Evolutionary conservation across 2,329 filamentous ascomycete species (phyloP), one percentile per base, ranked within the genome.

Genomic region (Arthrinium phaeospermum): DNA sequence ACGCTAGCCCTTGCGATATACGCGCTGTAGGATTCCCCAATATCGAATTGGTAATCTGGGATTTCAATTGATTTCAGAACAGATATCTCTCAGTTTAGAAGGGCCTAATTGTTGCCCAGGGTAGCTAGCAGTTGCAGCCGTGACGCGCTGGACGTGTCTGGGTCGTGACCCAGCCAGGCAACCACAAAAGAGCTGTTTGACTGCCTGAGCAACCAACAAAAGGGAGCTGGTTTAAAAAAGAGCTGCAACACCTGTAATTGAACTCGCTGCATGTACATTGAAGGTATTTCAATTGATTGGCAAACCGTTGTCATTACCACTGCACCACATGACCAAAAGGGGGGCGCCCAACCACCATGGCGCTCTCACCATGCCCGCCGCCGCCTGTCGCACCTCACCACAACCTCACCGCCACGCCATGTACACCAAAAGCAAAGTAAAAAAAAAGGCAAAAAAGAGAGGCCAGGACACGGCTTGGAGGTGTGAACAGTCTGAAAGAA

Each of bases 401-500:
- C n/a, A 24, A 34, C 24, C 41, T 19, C 41, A 10, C 46, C 10
- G 19, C n/a, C 37, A 19, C 41, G 19, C 41, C 67, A 30, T 30
- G 1, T n/a, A 19, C n/a, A 34, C 41, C 16, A 8, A 10, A 27
- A 24, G 13, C 13, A n/a, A 46, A 0, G 30, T 13, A 19, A 10
- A 10, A 30, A 47, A 68, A 12, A 19, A 19, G 1, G 12, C 19
- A 27, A 68, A 68, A 68, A 68, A 47, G n/a, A 27, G 22, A 47
- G 67, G 67, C 67, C 67, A 68, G 19, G 41, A 47, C 41, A 45
- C 4, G 44, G 2, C 67, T 30, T 30, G 67, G 27, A 47, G 24
- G 27, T 68, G 67, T 46, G 45, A 68, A 45, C 67, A 68, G 67
- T 68, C 22, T 68, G 67, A 14, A 68, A 68, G 67, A 68, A 30